Conservation (phyloP, 2,329 filamentous ascomycete species). For the Chaetomiaceae sp. region DNA sequence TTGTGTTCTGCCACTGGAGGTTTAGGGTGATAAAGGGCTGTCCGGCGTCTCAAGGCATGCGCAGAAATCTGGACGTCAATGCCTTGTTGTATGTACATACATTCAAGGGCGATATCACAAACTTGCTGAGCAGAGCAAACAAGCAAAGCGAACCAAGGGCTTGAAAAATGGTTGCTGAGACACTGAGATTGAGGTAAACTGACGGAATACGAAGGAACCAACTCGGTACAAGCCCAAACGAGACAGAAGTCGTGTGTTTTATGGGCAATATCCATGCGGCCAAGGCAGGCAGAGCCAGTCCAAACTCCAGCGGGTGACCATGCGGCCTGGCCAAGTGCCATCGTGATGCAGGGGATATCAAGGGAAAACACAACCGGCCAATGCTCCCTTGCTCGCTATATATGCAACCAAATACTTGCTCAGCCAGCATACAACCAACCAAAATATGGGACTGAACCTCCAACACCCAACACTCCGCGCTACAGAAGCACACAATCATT, state of each 20-base stretch:
- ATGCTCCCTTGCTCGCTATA: background rate
- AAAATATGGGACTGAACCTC: background rate
- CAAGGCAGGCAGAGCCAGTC: background rate
- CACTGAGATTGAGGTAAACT: too few relatives aligned
- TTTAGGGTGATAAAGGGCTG: too few relatives aligned
- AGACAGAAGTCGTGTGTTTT: background rate
- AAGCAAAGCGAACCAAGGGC: too few relatives aligned
- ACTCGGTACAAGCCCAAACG: background rate
- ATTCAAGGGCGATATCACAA: too few relatives aligned
- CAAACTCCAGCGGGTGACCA: background rate
- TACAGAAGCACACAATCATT: background rate
- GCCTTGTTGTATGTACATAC: too few relatives aligned
- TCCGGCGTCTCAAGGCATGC: too few relatives aligned
- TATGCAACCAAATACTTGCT: conserved; percentile 4
- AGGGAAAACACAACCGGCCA: background rate
- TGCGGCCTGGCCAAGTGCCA: background rate
- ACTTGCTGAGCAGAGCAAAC: too few relatives aligned
- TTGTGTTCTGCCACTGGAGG: too few relatives aligned
- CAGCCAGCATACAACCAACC: background rate
- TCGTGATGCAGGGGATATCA: conserved; percentile 3
- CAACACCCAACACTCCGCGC: background rate
- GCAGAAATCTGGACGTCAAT: too few relatives aligned
- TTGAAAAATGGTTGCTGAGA: too few relatives aligned
- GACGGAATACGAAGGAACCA: too few relatives aligned
- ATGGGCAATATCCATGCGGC: background rate